These are phyloP conservation scores for Salvia miltiorrhiza DNA, from an alignment of 257 asterid genomes.

Conservation along the genomic window DNA sequence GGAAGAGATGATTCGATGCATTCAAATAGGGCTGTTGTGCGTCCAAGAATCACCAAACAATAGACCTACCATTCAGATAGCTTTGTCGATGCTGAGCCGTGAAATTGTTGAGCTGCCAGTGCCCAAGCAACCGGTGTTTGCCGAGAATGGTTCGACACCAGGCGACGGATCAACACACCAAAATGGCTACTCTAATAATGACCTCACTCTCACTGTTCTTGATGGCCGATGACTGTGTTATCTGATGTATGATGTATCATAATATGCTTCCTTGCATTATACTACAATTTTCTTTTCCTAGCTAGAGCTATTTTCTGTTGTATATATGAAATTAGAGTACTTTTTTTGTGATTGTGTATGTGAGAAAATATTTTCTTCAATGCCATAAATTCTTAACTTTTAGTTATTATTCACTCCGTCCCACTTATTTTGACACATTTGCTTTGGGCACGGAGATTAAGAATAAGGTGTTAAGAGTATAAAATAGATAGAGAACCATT, in stretches of 20 bases:
- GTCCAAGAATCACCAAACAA: constrained; percentile 44
- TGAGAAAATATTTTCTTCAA: too few species aligned
- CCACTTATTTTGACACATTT: too few species aligned
- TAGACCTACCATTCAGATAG: constrained; percentile 38
- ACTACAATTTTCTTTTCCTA: not conserved
- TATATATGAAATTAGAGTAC: too few species aligned
- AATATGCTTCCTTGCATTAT: not conserved
- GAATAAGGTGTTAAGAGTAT: too few species aligned
- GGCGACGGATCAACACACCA: not conserved
- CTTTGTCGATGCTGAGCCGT: constrained; percentile 33
- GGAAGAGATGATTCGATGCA: constrained; percentile 38
- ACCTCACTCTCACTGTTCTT: constrained; percentile 25
- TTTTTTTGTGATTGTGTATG: too few species aligned
- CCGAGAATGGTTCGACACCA: constrained; percentile 20
- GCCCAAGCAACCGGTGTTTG: constrained; percentile 38
- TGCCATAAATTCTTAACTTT: too few species aligned
- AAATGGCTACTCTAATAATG: constrained; percentile 29
- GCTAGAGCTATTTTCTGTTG: not conserved
- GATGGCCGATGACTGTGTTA: constrained; percentile 28
- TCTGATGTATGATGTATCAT: too few species aligned
- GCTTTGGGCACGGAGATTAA: too few species aligned
- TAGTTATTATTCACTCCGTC: too few species aligned
- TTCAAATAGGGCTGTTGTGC: constrained; percentile 46
- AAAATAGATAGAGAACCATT: too few species aligned
- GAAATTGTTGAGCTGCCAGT: constrained; percentile 9